Percentiles rank a stretch among this genome's conserved stretches.
These are phyloP conservation scores for Penicillium brasilianum DNA, from an alignment of 2,329 filamentous ascomycete species.

Conservation along the genomic window DNA sequence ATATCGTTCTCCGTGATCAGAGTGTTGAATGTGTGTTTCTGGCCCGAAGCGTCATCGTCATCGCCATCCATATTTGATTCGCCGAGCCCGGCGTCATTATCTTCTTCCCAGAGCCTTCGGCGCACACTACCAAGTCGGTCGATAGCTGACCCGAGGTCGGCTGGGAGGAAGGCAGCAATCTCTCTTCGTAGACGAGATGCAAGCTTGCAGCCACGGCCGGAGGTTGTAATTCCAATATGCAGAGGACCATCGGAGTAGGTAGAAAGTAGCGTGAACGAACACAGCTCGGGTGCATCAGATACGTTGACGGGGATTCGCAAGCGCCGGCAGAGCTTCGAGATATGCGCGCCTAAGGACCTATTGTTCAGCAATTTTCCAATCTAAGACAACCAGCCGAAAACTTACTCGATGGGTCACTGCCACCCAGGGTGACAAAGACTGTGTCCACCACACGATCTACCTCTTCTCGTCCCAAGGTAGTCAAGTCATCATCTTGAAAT, in stretches of 20 bases:
- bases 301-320: constrained; percentile 93
- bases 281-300: constrained; percentile 81
- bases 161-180: constrained; percentile 78
- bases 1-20: constrained; percentile 75
- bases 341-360: constrained; percentile 59
- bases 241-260: constrained; percentile 89
- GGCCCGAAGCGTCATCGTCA: constrained; percentile 57
- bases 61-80: constrained; percentile 52
- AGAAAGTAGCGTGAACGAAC: constrained; percentile 86
- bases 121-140: constrained; percentile 75
- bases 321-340: constrained; percentile 75
- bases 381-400: constrained; percentile 31
- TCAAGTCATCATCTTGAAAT: constrained; percentile 75
- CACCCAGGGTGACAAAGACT: constrained; percentile 79
- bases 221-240: constrained; percentile 94
- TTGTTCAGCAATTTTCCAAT: constrained; percentile 40
- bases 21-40: constrained; percentile 82
- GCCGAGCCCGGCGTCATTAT: constrained; percentile 59
- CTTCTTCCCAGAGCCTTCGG: constrained; percentile 74
- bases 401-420: constrained; percentile 57
- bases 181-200: constrained; percentile 87
- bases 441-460: constrained; percentile 81
- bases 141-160: constrained; percentile 76
- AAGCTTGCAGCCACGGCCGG: constrained; percentile 91
- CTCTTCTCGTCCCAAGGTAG: constrained; percentile 77